Evolutionary conservation across 306 rosid species (phyloP), one percentile per base, ranked within the genome.

Genomic region (Cucurbita argyrosperma): DNA sequence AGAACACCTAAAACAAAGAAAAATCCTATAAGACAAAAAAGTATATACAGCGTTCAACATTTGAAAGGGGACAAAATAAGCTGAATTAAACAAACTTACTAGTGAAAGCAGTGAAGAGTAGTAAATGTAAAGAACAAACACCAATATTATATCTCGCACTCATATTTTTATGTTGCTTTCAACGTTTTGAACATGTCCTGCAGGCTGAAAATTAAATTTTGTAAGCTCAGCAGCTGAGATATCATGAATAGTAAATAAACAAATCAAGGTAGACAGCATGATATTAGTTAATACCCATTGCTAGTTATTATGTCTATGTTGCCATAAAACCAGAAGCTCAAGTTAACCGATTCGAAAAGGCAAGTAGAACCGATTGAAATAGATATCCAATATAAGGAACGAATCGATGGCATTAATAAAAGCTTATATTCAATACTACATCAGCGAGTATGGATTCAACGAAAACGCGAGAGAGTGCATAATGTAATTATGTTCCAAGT

Each of bases 1-100:
- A 85, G 83, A 71, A 90, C 53, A 81, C 78, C 94, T 90, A 87
- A 77, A 83, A 51, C 19, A 47, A 74, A 62, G 16, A 15, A 51
- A 69, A 68, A 58, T 3, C 6, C 6, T 46, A 23, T 68, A 70
- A 43, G 38, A 69, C 42, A 39, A 19, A 63, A 73, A 53, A 30
- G 26, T 37, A 43, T 23, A 69, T n/a, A 38, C 12, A 64, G 38
- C 50, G 51, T 11, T 50, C 35, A 30, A 30, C 35, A 30, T 54
- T 43, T 16, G 6, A 61, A 63, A 72, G 66, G 30, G 10, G 69
- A 12, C 57, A 69, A 70, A 46, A 15, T 57, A 70, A 46, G 46
- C 52, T 47, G 81, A 21, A 51, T 10, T 76, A 21, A 46, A 49
- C 51, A 75, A 79, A 62, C 78, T 77, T 71, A 81, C 84, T 81